These are phyloP conservation scores for Closterium sp. DNA, from an alignment of 139 green algal genomes.

Conservation along the genomic window DNA sequence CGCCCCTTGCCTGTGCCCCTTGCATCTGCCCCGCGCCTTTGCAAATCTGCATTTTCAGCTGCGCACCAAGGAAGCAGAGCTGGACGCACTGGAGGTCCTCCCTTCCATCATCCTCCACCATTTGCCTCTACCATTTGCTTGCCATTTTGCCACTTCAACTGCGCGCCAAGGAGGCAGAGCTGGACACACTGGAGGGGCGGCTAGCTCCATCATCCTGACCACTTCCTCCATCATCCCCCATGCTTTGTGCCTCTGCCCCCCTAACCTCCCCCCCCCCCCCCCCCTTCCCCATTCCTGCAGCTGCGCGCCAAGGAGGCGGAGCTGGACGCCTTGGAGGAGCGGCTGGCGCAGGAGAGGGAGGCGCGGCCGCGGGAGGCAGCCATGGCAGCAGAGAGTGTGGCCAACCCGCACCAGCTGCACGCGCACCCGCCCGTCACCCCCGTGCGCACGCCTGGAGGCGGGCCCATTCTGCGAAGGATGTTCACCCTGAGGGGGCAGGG, in stretches of 20 bases:
- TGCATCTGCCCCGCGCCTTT: too few relatives aligned
- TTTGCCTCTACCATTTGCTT: neutral
- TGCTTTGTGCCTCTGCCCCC: too few relatives aligned
- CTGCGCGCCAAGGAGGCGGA: neutral
- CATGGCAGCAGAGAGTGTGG: neutral
- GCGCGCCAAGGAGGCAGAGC: too few relatives aligned
- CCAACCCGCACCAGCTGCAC: neutral
- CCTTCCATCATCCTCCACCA: neutral
- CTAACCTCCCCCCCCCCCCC: too few relatives aligned
- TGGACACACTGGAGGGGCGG: too few relatives aligned
- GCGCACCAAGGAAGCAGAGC: too few relatives aligned
- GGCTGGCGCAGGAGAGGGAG: neutral
- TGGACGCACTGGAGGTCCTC: neutral
- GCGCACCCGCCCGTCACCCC: too few relatives aligned
- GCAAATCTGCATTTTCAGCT: too few relatives aligned
- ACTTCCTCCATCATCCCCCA: too few relatives aligned
- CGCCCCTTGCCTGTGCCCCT: too few relatives aligned
- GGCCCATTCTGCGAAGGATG: neutral
- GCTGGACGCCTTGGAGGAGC: neutral
- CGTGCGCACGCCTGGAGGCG: neutral
- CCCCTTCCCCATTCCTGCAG: neutral
- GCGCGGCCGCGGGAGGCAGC: neutral
- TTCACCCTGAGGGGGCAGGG: neutral
- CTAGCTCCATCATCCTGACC: too few relatives aligned
- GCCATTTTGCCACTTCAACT: too few relatives aligned